Base-by-base conservation (phyloP, 208 protist genomes). In the Vickermania ingenoplastis region DNA sequence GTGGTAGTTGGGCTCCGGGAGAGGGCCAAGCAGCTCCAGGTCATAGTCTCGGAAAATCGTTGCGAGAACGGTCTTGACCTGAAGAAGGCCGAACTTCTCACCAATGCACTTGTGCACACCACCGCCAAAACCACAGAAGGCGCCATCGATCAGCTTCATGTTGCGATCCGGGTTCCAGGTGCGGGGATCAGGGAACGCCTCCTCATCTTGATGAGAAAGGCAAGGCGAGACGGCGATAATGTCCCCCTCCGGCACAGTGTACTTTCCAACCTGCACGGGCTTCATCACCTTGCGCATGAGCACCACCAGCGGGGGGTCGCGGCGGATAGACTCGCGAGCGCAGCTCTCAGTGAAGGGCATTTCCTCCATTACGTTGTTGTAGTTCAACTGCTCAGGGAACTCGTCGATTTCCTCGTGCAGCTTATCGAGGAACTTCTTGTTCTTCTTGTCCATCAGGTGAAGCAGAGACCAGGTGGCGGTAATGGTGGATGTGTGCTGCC, bases 401-500 rank as follows among this genome's bases (percentile, higher is more conserved):
- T 92, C 81, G 54, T 83, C 73, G 59, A 89, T 79, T 74, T 89
- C 85, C 54, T 75, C 59, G 58, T 76, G 81, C 29, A 89, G 61
- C 51, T 73, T 79, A 23, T 67, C 72, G 25, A 87, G 67, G 53
- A 79, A 58, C 65, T 72, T 73, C 66, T 75, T 77, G 68, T 92
- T 89, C 50, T 69, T 71, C 36, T 66, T 64, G 56, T 81, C 63
- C 66, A 92, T 84, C 7, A 95, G 75, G 65, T 87, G 81, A 31
- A 96, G 69, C 60, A 91, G 62, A n/a, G 91, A 89, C 92, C 90
- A 97, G 23, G 83, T 84, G 21, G 81, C 76, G 14, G 92, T 95
- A 67, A 96, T 95, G 11, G 86, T 83, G 28, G 81, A 92, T 1
- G 92, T 97, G 77, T 97, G 92, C 75, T 97, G 92, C 29, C 92